A percentile compares a stretch with the other conserved stretches of the same genome.
Conservation (phyloP, 192 early-diverging fungal species). For the Cladochytrium replicatum region DNA sequence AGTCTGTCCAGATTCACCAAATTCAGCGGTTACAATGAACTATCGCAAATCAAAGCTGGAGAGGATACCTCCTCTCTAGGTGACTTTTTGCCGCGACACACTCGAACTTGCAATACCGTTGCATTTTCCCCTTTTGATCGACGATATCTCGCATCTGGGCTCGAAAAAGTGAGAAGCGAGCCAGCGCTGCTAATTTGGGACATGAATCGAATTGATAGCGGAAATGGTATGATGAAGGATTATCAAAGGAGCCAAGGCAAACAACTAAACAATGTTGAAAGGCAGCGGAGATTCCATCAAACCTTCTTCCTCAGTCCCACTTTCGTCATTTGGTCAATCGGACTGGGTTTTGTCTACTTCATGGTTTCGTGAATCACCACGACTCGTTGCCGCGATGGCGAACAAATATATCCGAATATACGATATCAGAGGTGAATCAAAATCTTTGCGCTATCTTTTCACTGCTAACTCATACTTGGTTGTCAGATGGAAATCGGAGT, state of each 20-base stretch:
- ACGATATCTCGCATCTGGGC: conserved; percentile 50
- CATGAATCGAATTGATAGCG: conserved; percentile 27
- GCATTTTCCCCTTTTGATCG: conserved; percentile 55
- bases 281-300: conserved; percentile 19
- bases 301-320: conserved; percentile 17
- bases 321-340: conserved; percentile 51
- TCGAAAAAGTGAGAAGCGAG: conserved; percentile 69
- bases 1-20: conserved; percentile 32
- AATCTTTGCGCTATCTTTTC: conserved; percentile 2
- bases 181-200: conserved; percentile 68
- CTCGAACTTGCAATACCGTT: conserved; percentile 61
- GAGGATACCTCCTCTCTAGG: conserved; percentile 14
- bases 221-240: conserved; percentile 7
- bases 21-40: conserved; percentile 8
- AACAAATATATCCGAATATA: conserved; percentile 58
- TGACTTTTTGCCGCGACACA: conserved; percentile 21
- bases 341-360: conserved; percentile 58
- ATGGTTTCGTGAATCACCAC: conserved; percentile 47
- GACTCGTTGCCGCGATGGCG: conserved; percentile 63
- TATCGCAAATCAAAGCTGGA: conserved; percentile 12
- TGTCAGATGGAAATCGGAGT: conserved; percentile 25
- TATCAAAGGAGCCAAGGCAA: conserved; percentile 1
- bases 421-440: conserved; percentile 47
- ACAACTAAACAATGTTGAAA: neutral
- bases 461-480: too few species aligned